Evolutionary conservation across 306 rosid genomes (phyloP).

Genomic region (Clitoria ternatea): DNA sequence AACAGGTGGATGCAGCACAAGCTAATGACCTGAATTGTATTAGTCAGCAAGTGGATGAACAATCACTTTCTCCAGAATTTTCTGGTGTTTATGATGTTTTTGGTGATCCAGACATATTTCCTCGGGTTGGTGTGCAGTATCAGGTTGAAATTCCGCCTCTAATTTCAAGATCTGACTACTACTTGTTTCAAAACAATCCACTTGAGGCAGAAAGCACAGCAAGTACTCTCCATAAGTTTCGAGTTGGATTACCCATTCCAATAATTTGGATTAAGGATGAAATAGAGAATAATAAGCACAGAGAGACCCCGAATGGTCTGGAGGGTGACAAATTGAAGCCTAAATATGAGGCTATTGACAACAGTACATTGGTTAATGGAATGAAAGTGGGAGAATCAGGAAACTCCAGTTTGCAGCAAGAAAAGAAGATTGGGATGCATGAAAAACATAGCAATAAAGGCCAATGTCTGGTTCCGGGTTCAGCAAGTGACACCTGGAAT

Average conservation of each 20-base stretch:
- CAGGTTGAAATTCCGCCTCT: conserved; percentile 65
- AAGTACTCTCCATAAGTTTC: conserved; percentile 35
- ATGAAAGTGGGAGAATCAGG: conserved; percentile 25
- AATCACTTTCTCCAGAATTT: conserved; percentile 42
- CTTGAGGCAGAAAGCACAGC: conserved; percentile 24
- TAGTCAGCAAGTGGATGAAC: conserved; percentile 44
- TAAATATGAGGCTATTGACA: conserved; percentile 29
- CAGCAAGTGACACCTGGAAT: conserved; percentile 51
- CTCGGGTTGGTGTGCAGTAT: conserved; percentile 68
- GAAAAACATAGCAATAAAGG: conserved; percentile 33
- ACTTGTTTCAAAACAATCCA: conserved; percentile 25
- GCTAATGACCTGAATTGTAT: conserved; percentile 31
- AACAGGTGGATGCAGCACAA: conserved; percentile 57
- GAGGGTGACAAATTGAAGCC: conserved; percentile 23
- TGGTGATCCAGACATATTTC: conserved; percentile 61
- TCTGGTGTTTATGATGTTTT: conserved; percentile 45
- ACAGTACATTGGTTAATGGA: conserved; percentile 19
- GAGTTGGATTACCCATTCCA: conserved; percentile 56
- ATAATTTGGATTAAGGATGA: conserved; percentile 50
- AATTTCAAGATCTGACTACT: conserved; percentile 40
- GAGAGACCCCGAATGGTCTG: conserved; percentile 17
- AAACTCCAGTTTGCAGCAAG: conserved; percentile 33
- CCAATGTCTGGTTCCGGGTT: conserved; percentile 55
- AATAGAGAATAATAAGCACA: conserved; percentile 18
- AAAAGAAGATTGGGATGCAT: conserved; percentile 22